Conservation (phyloP, 139 green algal species). For the Coelastrella sp. region DNA sequence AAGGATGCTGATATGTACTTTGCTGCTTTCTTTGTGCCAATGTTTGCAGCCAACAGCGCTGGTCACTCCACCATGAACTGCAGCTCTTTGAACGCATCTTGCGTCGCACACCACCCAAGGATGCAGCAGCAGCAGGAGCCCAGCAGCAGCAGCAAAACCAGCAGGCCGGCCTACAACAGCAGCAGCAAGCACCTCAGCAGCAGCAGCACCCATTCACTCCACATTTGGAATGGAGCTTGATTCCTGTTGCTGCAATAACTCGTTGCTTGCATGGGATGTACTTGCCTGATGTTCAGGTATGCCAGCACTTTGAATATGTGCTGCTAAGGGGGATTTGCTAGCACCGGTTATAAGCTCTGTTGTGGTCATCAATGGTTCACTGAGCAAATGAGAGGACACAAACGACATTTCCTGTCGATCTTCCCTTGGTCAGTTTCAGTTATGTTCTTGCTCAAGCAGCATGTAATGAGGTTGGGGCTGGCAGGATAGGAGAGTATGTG, state of each 20-base stretch:
- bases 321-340: no score
- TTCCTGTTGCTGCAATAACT: constrained; percentile 53
- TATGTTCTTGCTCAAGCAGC: no score
- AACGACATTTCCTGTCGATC: no score
- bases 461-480: no score
- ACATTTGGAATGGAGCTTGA: constrained; percentile 67
- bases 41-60: constrained; percentile 60
- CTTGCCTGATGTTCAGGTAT: constrained; percentile 50
- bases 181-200: constrained; percentile 28
- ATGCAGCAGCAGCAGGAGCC: constrained; percentile 1
- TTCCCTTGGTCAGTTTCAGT: no score
- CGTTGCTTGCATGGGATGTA: constrained; percentile 68
- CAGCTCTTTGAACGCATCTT: constrained; percentile 75
- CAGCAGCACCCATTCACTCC: constrained; percentile 40
- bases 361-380: no score
- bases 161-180: neutral
- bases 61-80: constrained; percentile 77
- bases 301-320: no score
- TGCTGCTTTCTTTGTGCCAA: no score
- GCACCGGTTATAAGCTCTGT: no score
- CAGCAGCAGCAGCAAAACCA: neutral
- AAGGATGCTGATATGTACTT: no score
- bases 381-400: no score
- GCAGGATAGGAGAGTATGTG: no score
- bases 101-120: constrained; percentile 19